phyloP scores from a whole-genome alignment of 371 early-diverging fungal species.

The Saksenaea oblongispora region DNA sequence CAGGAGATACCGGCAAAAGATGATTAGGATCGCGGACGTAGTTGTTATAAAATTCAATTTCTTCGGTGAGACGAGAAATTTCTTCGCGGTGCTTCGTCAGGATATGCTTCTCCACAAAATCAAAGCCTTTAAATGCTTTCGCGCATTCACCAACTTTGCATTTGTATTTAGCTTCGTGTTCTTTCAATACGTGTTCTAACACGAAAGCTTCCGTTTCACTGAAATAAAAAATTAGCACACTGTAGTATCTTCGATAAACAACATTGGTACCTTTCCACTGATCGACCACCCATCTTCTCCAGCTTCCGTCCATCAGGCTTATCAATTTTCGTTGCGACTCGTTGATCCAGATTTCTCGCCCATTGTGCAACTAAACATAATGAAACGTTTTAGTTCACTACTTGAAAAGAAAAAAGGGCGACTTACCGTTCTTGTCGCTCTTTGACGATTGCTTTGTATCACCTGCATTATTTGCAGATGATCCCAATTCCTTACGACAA shows the following conservation, averaged over 20 bases:
- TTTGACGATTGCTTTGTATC: conserved; percentile 27
- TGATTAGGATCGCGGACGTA: conserved; percentile 84
- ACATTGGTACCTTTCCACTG: conserved; percentile 62
- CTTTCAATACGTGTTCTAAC: conserved; percentile 63
- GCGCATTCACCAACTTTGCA: conserved; percentile 79
- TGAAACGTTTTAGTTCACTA: conserved; percentile 4
- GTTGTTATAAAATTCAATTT: conserved; percentile 81
- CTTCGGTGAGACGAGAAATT: conserved; percentile 57
- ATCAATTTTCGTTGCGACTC: conserved; percentile 58
- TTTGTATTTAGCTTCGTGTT: conserved; percentile 83
- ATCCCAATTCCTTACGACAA: conserved; percentile 51
- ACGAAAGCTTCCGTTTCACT: conserved; percentile 55
- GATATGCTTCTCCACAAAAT: conserved; percentile 94
- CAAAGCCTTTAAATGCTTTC: conserved; percentile 93
- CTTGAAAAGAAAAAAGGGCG: background rate
- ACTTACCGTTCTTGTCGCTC: conserved; percentile 20
- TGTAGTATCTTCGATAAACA: background rate
- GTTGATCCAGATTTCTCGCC: conserved; percentile 68
- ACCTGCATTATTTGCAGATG: background rate
- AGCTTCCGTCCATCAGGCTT: conserved; percentile 68
- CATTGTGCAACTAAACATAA: conserved; percentile 46
- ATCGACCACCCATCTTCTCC: conserved; percentile 76
- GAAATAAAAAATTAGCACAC: background rate
- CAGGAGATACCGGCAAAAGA: conserved; percentile 40
- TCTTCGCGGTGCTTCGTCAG: conserved; percentile 82